Percentiles rank a stretch among this genome's conserved stretches.
Evolutionary conservation across 306 rosid genomes (phyloP).

Genomic region (Hippophae tibetana): DNA sequence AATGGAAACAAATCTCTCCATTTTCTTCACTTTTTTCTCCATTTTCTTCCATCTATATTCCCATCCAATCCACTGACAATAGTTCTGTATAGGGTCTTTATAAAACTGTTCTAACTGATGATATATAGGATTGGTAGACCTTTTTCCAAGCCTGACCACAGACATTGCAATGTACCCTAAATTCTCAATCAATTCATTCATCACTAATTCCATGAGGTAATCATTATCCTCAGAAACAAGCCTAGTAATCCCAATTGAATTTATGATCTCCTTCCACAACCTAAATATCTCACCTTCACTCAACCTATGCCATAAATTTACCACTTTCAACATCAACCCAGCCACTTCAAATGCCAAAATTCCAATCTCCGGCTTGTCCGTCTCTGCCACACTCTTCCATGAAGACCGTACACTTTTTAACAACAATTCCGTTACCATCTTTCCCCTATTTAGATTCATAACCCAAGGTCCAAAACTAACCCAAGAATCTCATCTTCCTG

Average conservation of each 20-base stretch:
- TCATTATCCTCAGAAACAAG: constrained; percentile 49
- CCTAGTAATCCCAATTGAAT: constrained; percentile 47
- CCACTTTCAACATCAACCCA: constrained; percentile 63
- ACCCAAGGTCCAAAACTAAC: constrained; percentile 11
- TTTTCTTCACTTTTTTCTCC: constrained; percentile 78
- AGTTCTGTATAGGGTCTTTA: constrained; percentile 34
- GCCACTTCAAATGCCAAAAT: constrained; percentile 64
- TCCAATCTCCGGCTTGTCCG: constrained; percentile 47
- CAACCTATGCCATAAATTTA: constrained; percentile 62
- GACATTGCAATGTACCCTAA: constrained; percentile 43
- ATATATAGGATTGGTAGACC: constrained; percentile 51
- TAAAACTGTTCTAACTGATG: constrained; percentile 47
- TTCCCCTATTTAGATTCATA: constrained; percentile 33
- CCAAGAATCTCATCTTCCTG: constrained; percentile 26
- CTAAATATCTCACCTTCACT: constrained; percentile 35
- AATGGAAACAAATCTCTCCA: constrained; percentile 55
- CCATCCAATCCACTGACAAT: constrained; percentile 55
- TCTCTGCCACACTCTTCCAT: constrained; percentile 31
- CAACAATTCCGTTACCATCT: constrained; percentile 33
- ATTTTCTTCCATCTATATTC: constrained; percentile 68
- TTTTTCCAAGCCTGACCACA: constrained; percentile 56
- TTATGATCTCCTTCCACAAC: constrained; percentile 38
- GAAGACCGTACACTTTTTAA: constrained; percentile 31
- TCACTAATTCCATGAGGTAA: constrained; percentile 55
- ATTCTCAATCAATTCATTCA: constrained; percentile 52